Evolutionary conservation across 768 basidiomycete genomes (phyloP).

Genomic region (Rickenella mellea): DNA sequence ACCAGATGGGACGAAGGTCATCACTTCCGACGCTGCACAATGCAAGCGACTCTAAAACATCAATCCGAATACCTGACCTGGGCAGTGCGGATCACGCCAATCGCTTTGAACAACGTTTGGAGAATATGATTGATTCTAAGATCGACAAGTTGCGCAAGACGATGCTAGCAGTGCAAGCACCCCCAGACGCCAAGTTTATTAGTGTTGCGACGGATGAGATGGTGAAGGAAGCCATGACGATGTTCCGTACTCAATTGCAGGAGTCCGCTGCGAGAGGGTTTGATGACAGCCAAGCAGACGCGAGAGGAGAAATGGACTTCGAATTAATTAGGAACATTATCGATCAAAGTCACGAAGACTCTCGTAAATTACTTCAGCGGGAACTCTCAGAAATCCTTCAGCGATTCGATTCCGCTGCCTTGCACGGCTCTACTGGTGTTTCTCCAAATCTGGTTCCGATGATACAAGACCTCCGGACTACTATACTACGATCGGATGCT

Average conservation of each 20-base stretch:
- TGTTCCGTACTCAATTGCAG: conserved; percentile 61
- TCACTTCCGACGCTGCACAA: conserved; percentile 36
- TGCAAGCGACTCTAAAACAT: conserved; percentile 32
- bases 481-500: neutral
- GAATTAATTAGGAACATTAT: conserved; percentile 64
- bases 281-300: conserved; percentile 61
- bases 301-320: conserved; percentile 70
- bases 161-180: conserved; percentile 12
- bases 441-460: conserved; percentile 28
- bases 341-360: conserved; percentile 56
- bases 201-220: conserved; percentile 46
- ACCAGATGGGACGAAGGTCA: conserved; percentile 17
- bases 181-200: conserved; percentile 14
- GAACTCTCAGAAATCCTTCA: conserved; percentile 48
- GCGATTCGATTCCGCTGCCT: conserved; percentile 21
- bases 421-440: too few relatives aligned
- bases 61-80: conserved; percentile 42
- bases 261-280: conserved; percentile 47
- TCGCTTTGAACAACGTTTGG: conserved; percentile 51
- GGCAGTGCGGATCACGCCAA: conserved; percentile 45
- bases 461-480: conserved; percentile 46
- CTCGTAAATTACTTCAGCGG: conserved; percentile 44
- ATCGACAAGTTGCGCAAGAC: conserved; percentile 41
- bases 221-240: conserved; percentile 54
- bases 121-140: conserved; percentile 61